Evolutionary conservation across 1,284 basidiomycete genomes (phyloP), one percentile per base, ranked within the genome.

Genomic region (Amylostereum areolatum): DNA sequence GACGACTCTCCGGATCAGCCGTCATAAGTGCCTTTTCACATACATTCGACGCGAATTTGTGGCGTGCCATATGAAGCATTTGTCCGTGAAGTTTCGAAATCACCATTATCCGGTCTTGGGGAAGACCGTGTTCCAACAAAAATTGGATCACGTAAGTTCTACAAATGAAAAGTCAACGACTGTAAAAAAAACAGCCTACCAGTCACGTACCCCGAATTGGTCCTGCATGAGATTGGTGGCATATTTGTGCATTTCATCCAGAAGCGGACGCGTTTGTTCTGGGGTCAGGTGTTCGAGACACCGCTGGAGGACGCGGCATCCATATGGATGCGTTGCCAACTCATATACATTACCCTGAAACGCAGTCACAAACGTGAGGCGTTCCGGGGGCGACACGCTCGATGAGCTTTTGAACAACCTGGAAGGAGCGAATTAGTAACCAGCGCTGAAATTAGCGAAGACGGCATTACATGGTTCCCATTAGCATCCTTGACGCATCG

Each of bases 131-230:
- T 59, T 92, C 87, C 42, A 99, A 75, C 49, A 98, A 81, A 67
- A 93, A 97, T 67, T 99, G 97, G 46, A 97, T 81, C 35, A 97
- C 94, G 66, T 97, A 97, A 97, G 65, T 97, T 96, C 89, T 91
- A 57, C 1, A 35, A 47, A 52, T 52, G 44, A 39, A 48, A 33
- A 47, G 31, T 31, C n/a, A 48, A 43, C n/a, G 52, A 49, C 32
- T 27, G 24, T 27, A 27, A 41, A n/a, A 48, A 50, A 34, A 34
- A 32, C 28, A 41, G 27, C 41, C 41, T 30, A 24, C 27, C 18
- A 18, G 37, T n/a, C 37, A 69, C 81, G 54, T 64, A 94, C 92
- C 58, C 92, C 92, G 63, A 92, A 95, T 64, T 92, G 88, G 66
- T 95, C 88, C 59, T 85, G 81, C 80, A 92, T 92, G 46, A 96